phyloP scores from a whole-genome alignment of 2,329 filamentous ascomycete species.

The Sarocladiaceae sp. region DNA sequence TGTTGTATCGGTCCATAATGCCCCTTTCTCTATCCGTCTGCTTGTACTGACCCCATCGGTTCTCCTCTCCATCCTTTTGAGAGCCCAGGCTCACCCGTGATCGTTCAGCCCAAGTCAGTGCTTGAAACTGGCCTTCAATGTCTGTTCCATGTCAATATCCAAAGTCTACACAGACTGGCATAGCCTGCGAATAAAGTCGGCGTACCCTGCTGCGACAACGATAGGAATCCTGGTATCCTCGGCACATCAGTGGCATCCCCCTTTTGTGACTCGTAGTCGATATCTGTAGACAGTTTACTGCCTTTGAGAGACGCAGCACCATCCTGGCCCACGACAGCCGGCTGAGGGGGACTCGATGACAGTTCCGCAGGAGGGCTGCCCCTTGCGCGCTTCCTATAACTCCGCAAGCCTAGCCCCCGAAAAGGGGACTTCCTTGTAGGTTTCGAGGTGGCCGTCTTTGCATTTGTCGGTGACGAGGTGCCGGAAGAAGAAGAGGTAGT shows the following conservation, averaged over 20 bases:
- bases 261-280: background rate
- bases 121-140: constrained; percentile 44
- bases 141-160: no score
- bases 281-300: background rate
- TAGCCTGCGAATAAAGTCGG: no score
- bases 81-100: constrained; percentile 34
- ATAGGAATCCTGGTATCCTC: constrained; percentile 33
- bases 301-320: constrained; percentile 19
- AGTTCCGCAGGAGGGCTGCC: constrained; percentile 31
- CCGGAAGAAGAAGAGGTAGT: constrained; percentile 7
- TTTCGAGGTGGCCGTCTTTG: constrained; percentile 7
- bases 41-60: constrained; percentile 29
- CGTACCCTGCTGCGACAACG: constrained; percentile 30
- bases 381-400: constrained; percentile 39
- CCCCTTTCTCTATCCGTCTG: constrained; percentile 25
- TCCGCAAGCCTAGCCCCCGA: constrained; percentile 37
- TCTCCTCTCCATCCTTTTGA: constrained; percentile 22
- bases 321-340: constrained; percentile 30
- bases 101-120: constrained; percentile 48
- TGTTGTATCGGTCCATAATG: constrained; percentile 72
- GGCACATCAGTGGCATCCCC: constrained; percentile 15
- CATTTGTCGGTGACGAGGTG: constrained; percentile 1
- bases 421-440: constrained; percentile 32
- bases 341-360: constrained; percentile 22
- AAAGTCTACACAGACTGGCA: background rate